phyloP scores from a whole-genome alignment of 495 filamentous ascomycete genomes.

The Neurospora sp. region DNA sequence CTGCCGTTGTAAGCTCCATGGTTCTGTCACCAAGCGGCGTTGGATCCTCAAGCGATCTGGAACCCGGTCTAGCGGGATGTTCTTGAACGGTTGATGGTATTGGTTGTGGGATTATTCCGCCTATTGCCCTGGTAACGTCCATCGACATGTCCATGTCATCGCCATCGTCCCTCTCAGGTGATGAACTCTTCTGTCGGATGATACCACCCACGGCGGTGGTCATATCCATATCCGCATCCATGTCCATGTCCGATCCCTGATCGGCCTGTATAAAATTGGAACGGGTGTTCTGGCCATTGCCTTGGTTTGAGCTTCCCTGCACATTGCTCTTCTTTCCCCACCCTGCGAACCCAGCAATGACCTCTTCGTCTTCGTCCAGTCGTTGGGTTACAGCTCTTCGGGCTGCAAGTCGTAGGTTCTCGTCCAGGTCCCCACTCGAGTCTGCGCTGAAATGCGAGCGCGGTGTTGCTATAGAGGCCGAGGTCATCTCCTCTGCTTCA shows the following conservation, averaged over 20 bases:
- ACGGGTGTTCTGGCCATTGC: slow-evolving; percentile 6
- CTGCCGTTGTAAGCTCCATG: slow-evolving; percentile 69
- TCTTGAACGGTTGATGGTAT: slow-evolving; percentile 17
- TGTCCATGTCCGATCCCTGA: slow-evolving; percentile 25
- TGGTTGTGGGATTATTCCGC: slow-evolving; percentile 59
- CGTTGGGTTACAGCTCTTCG: slow-evolving; percentile 60
- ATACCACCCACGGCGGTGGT: slow-evolving; percentile 49
- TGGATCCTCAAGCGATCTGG: slow-evolving; percentile 3
- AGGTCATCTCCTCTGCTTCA: slow-evolving; percentile 59
- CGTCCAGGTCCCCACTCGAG: slow-evolving; percentile 61
- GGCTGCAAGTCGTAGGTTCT: slow-evolving; percentile 65
- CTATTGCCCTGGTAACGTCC: slow-evolving; percentile 76
- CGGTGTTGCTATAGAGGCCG: slow-evolving; percentile 48
- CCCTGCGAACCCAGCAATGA: slow-evolving; percentile 53
- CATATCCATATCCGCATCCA: slow-evolving; percentile 48
- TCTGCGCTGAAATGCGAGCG: slow-evolving; percentile 49
- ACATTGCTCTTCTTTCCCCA: slow-evolving; percentile 31
- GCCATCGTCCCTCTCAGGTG: slow-evolving; percentile 27
- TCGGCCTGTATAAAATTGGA: slow-evolving; percentile 11
- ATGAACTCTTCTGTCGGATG: slow-evolving; percentile 25
- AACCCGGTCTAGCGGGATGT: slow-evolving; percentile 9
- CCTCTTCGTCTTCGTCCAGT: slow-evolving; percentile 69
- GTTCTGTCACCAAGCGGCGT: slow-evolving; percentile 46
- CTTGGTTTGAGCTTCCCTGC: slow-evolving; percentile 3
- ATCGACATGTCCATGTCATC: slow-evolving; percentile 75